Evolutionary conservation across 768 basidiomycete species (phyloP).

Genomic region (Porphyrellus cyaneotinctus): DNA sequence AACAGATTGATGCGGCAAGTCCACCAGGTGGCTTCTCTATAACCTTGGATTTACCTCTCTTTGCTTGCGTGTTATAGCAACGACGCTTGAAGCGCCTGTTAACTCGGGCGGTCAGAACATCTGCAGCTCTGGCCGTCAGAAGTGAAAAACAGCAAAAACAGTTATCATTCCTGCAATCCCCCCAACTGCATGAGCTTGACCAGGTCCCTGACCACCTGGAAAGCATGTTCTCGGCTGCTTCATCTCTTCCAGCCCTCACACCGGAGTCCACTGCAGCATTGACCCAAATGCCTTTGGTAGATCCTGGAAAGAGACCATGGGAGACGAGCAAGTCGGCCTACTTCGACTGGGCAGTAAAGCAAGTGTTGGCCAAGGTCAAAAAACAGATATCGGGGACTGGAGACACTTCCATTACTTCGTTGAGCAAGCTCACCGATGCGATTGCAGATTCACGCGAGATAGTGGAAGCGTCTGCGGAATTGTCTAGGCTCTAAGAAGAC

Average conservation of each 20-base stretch:
- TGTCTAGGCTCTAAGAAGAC: not conserved
- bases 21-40: not conserved
- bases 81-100: constrained; percentile 58
- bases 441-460: constrained; percentile 21
- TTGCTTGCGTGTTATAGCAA: constrained; percentile 42
- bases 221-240: constrained; percentile 45
- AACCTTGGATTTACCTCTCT: constrained; percentile 7
- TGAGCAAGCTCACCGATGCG: constrained; percentile 16
- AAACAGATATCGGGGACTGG: constrained; percentile 14
- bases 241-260: constrained; percentile 45
- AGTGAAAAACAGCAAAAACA: constrained; percentile 41
- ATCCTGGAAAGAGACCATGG: constrained; percentile 73
- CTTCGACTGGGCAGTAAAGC: constrained; percentile 67
- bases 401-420: constrained; percentile 20
- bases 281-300: constrained; percentile 32
- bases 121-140: constrained; percentile 44
- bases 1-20: constrained; percentile 67
- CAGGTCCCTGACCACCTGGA: constrained; percentile 39
- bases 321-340: constrained; percentile 74
- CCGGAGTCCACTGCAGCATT: constrained; percentile 37
- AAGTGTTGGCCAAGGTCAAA: constrained; percentile 40
- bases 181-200: constrained; percentile 37
- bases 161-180: constrained; percentile 43
- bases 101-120: constrained; percentile 46
- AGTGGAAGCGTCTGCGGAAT: constrained; percentile 8